Percentiles rank a stretch among this genome's conserved stretches.
phyloP scores from a whole-genome alignment of 371 early-diverging fungal genomes.

The Syncephalastrum racemosum region DNA sequence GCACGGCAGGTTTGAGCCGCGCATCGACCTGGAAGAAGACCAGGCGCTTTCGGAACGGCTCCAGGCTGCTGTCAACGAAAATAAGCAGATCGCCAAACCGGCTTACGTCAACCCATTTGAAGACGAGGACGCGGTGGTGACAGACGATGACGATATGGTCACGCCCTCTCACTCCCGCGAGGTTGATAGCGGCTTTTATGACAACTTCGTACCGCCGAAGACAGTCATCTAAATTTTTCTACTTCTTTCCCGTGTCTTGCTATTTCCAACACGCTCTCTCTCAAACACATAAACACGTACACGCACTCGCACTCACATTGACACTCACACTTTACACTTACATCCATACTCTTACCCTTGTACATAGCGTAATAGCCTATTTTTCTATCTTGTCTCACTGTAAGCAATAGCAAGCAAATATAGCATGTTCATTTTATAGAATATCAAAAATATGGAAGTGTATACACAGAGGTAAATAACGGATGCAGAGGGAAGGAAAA shows the following conservation, averaged over 20 bases:
- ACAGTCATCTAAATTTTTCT: too few species aligned
- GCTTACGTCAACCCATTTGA: conserved; percentile 48
- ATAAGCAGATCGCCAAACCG: conserved; percentile 24
- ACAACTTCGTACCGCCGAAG: conserved; percentile 7
- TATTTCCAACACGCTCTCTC: too few species aligned
- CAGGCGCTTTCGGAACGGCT: conserved; percentile 25
- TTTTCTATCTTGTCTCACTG: too few species aligned
- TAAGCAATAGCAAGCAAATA: too few species aligned
- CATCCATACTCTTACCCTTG: too few species aligned
- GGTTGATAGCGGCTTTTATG: conserved; percentile 29
- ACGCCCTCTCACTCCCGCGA: conserved; percentile 9
- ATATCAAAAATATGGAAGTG: too few species aligned
- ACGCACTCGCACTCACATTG: too few species aligned
- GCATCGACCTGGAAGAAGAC: conserved; percentile 38
- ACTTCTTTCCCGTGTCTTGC: too few species aligned
- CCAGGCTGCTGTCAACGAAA: conserved; percentile 21
- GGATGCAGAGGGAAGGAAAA: not conserved
- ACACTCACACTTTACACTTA: too few species aligned
- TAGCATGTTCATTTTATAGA: too few species aligned
- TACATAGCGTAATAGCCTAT: too few species aligned
- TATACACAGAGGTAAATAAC: not conserved
- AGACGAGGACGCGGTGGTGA: conserved; percentile 41
- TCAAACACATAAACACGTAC: too few species aligned
- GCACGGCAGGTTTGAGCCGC: conserved; percentile 33
- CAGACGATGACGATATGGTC: conserved; percentile 32